Evolutionary conservation across 2,329 filamentous ascomycete species (phyloP).

Genomic region (Diatrype stigma): DNA sequence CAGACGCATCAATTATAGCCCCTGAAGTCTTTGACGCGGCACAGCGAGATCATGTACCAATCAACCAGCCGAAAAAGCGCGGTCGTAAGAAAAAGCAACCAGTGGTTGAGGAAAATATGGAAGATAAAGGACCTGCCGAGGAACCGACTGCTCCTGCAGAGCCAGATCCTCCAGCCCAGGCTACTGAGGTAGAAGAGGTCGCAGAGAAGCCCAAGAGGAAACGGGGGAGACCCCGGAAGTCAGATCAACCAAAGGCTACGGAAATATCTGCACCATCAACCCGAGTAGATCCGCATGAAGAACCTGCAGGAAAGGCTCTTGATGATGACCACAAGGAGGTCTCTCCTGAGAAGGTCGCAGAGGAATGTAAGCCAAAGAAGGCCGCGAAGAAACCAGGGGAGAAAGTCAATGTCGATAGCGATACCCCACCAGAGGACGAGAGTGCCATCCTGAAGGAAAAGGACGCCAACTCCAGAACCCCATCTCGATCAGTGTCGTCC

Average conservation of each 20-base stretch:
- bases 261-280: not conserved
- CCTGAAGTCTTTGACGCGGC: slow-evolving; percentile 6
- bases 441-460: slow-evolving; percentile 16
- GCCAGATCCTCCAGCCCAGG: slow-evolving; percentile 1
- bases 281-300: not conserved
- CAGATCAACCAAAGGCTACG: slow-evolving; percentile 15
- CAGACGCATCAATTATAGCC: not conserved
- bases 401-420: slow-evolving; percentile 3
- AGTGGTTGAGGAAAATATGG: slow-evolving; percentile 3
- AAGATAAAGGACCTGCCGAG: slow-evolving; percentile 5
- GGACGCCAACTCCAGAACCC: slow-evolving; percentile 12
- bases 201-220: slow-evolving; percentile 26
- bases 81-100: slow-evolving; percentile 28
- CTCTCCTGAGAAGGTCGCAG: not conserved
- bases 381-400: slow-evolving; percentile 4
- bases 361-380: slow-evolving; percentile 3
- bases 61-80: slow-evolving; percentile 23
- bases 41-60: slow-evolving; percentile 8
- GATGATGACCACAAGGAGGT: not conserved
- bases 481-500: slow-evolving; percentile 8
- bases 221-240: slow-evolving; percentile 26
- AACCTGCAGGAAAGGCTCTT: slow-evolving; percentile 1
- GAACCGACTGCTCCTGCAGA: slow-evolving; percentile 1
- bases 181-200: slow-evolving; percentile 8
- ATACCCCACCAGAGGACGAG: not conserved